Conservation (phyloP, 169 alveolate species). For the Eimeria praecox region DNA sequence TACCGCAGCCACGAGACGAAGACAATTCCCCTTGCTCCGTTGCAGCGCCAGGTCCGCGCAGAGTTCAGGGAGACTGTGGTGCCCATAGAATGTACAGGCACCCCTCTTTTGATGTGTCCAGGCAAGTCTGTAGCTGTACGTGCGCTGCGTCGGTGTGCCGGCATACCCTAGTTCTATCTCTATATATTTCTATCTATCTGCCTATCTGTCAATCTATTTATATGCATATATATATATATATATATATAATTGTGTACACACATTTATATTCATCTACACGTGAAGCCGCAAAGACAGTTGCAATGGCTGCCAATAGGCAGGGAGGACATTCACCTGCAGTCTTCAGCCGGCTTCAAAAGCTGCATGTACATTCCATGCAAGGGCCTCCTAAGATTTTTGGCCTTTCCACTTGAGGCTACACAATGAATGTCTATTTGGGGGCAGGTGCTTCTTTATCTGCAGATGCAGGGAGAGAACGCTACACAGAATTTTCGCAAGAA, state of each 20-base stretch:
- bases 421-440: not conserved
- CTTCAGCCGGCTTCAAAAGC: not conserved
- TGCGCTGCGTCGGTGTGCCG: not conserved
- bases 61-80: not conserved
- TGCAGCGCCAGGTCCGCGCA: constrained; percentile 8
- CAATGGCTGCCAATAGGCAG: not conserved
- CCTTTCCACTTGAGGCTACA: not conserved
- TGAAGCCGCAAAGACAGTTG: not conserved
- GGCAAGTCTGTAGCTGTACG: constrained; percentile 11
- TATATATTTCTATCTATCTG: not conserved
- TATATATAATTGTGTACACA: not conserved
- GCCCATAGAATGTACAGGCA: not conserved
- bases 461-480: constrained; percentile 4
- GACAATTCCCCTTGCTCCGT: constrained; percentile 26
- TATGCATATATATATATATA: not conserved
- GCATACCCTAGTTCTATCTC: not conserved
- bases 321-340: not conserved
- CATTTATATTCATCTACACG: not conserved
- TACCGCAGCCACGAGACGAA: constrained; percentile 18
- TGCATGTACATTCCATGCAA: not conserved
- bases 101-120: not conserved
- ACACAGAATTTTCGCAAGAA: not conserved
- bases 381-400: not conserved
- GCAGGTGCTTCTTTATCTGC: not conserved
- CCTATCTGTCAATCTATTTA: not conserved